Evolutionary conservation across 192 early-diverging fungal species (phyloP).

Genomic region (Rhizoclosmatium sp.): DNA sequence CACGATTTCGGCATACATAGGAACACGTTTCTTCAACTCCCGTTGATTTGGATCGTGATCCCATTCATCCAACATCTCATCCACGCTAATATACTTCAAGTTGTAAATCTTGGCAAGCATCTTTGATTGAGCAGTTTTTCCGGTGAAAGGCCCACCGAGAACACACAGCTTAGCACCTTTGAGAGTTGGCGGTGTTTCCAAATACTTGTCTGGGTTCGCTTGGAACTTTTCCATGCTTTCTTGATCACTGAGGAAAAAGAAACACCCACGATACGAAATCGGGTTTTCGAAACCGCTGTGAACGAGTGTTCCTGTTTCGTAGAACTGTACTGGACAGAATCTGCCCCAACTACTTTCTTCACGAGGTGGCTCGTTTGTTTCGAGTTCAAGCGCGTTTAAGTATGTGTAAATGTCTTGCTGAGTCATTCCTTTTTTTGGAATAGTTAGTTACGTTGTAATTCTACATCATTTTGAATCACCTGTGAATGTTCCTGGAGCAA

Average conservation of each 20-base stretch:
- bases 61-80: constrained; percentile 53
- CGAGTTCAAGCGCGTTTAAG: constrained; percentile 44
- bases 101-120: constrained; percentile 50
- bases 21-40: constrained; percentile 28
- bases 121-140: constrained; percentile 58
- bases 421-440: constrained; percentile 11
- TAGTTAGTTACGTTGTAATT: background rate
- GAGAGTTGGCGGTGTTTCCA: constrained; percentile 41
- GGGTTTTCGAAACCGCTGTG: constrained; percentile 27
- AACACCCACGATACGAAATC: constrained; percentile 50
- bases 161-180: constrained; percentile 42
- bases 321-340: constrained; percentile 55
- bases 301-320: constrained; percentile 27
- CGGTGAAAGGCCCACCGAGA: constrained; percentile 57
- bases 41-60: constrained; percentile 34
- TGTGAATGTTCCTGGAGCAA: constrained; percentile 48
- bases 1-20: constrained; percentile 36
- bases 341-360: constrained; percentile 50
- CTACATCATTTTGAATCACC: constrained; percentile 36
- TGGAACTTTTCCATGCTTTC: constrained; percentile 45
- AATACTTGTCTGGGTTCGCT: constrained; percentile 54
- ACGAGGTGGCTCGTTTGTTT: constrained; percentile 50
- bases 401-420: constrained; percentile 48
- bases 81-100: constrained; percentile 45
- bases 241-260: constrained; percentile 51